A percentile compares a stretch with the other conserved stretches of the same genome.
Conservation (phyloP, 495 filamentous ascomycete species). For the Hypomontagnella monticulosa region DNA sequence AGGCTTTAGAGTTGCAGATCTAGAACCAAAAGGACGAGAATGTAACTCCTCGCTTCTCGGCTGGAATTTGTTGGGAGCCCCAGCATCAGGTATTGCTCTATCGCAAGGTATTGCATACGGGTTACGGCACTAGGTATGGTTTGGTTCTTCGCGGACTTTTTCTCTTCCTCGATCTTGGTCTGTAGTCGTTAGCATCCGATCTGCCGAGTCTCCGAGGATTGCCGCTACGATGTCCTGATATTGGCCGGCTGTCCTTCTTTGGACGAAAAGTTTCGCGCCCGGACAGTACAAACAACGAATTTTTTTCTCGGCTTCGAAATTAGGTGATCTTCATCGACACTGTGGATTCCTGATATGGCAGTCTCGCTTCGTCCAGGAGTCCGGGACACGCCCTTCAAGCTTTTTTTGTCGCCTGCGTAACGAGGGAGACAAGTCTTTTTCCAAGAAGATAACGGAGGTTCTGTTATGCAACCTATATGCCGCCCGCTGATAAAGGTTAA, state of each 20-base stretch:
- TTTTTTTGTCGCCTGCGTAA: background rate
- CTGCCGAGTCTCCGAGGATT: constrained; percentile 30
- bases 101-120: constrained; percentile 2
- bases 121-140: constrained; percentile 5
- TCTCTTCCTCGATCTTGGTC: background rate
- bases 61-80: constrained; percentile 32
- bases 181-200: background rate
- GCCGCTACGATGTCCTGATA: constrained; percentile 12
- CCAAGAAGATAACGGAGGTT: constrained; percentile 40
- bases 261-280: constrained; percentile 16
- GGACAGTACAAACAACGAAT: constrained; percentile 14
- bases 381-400: constrained; percentile 25
- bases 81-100: constrained; percentile 20
- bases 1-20: constrained; percentile 37
- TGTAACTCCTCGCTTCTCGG: constrained; percentile 19
- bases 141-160: constrained; percentile 7
- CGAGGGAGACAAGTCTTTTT: constrained; percentile 19
- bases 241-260: background rate
- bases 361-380: constrained; percentile 29
- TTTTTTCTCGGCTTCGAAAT: constrained; percentile 12
- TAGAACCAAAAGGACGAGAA: constrained; percentile 24
- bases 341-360: constrained; percentile 36
- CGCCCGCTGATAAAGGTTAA: constrained; percentile 40
- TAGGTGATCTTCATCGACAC: constrained; percentile 22
- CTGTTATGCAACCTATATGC: constrained; percentile 21